phyloP scores from a whole-genome alignment of 2,329 filamentous ascomycete genomes.

The Coleophoma cylindrospora region DNA sequence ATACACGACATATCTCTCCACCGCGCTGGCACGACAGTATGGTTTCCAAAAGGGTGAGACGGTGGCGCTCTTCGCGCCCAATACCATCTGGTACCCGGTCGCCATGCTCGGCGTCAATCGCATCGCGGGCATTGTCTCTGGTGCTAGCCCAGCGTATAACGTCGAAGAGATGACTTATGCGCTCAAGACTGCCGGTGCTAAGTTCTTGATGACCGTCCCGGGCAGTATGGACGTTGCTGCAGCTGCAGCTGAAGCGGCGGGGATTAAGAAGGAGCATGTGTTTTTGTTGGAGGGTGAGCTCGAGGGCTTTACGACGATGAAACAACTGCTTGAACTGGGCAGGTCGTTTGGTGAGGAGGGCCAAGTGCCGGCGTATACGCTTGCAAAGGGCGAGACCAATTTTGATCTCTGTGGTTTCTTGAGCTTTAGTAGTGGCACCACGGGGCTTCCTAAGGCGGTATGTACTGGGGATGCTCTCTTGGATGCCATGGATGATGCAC shows the following conservation, averaged over 20 bases:
- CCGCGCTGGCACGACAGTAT: slow-evolving; percentile 50
- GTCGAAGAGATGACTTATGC: slow-evolving; percentile 65
- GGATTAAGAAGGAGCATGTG: slow-evolving; percentile 44
- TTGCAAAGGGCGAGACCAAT: slow-evolving; percentile 48
- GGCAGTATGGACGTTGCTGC: slow-evolving; percentile 49
- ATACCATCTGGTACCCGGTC: slow-evolving; percentile 64
- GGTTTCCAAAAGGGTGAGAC: slow-evolving; percentile 49
- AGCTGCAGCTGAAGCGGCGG: slow-evolving; percentile 47
- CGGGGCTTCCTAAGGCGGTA: slow-evolving; percentile 42
- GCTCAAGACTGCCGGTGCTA: slow-evolving; percentile 50
- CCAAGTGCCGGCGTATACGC: slow-evolving; percentile 42
- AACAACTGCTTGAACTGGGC: slow-evolving; percentile 30
- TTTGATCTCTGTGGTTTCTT: slow-evolving; percentile 48
- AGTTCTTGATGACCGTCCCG: slow-evolving; percentile 52
- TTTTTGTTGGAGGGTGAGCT: slow-evolving; percentile 51
- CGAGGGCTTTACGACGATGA: slow-evolving; percentile 42
- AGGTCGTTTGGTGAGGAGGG: slow-evolving; percentile 29
- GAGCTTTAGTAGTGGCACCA: slow-evolving; percentile 45
- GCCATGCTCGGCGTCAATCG: slow-evolving; percentile 52
- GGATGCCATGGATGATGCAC: background rate
- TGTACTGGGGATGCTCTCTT: background rate
- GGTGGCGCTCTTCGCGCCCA: slow-evolving; percentile 56
- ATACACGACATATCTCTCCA: slow-evolving; percentile 53
- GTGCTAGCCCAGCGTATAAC: slow-evolving; percentile 61
- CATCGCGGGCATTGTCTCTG: slow-evolving; percentile 50